These are phyloP conservation scores for Fraxinus dipetala DNA, from an alignment of 305 asterid species.

Conservation along the genomic window DNA sequence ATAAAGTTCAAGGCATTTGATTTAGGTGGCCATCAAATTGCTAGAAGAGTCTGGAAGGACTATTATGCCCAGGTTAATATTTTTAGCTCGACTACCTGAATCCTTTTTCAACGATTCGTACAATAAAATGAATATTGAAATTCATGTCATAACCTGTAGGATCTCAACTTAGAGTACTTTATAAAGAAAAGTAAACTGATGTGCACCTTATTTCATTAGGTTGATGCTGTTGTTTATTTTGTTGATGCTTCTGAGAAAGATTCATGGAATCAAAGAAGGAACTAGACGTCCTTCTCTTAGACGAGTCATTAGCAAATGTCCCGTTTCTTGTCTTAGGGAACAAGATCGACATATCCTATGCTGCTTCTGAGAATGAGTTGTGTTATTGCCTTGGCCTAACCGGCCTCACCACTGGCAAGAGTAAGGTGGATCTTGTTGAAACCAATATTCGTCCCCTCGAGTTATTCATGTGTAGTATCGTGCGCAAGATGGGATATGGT, in stretches of 20 bases:
- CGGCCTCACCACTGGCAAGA: conserved; percentile 48
- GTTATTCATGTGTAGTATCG: conserved; percentile 60
- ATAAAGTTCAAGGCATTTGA: conserved; percentile 53
- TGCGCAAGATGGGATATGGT: conserved; percentile 57
- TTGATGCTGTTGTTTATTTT: conserved; percentile 48
- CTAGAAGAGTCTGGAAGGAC: conserved; percentile 59
- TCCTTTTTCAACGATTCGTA: not conserved
- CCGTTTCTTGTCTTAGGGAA: conserved; percentile 51
- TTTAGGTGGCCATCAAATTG: conserved; percentile 56
- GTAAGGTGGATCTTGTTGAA: conserved; percentile 25
- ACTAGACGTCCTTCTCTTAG: conserved; percentile 46
- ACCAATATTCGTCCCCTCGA: conserved; percentile 38
- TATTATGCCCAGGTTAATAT: conserved; percentile 45
- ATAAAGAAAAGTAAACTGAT: not conserved
- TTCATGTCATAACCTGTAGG: not conserved
- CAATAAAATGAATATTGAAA: not conserved
- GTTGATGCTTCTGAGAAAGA: conserved; percentile 48
- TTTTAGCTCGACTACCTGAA: not conserved
- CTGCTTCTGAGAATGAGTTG: conserved; percentile 50
- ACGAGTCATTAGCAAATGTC: conserved; percentile 38
- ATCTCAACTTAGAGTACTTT: not conserved
- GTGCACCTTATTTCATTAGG: conserved; percentile 22
- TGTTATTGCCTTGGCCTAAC: conserved; percentile 40
- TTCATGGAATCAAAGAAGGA: conserved; percentile 51
- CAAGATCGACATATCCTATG: conserved; percentile 43